Conservation (phyloP, 106 monocot genomes). For the Iris macrosiphon region DNA sequence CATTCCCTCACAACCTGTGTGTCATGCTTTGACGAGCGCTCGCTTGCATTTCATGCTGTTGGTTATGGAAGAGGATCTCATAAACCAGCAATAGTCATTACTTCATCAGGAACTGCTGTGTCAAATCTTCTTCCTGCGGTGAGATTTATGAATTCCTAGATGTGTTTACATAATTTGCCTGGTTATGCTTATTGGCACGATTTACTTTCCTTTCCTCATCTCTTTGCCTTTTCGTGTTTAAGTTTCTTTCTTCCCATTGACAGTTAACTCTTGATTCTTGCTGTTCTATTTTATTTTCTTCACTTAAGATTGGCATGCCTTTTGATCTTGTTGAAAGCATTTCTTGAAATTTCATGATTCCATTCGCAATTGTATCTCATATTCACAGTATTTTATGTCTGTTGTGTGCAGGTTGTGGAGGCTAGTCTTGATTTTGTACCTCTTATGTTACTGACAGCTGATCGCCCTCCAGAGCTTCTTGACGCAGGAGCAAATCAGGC, state of each 20-base stretch:
- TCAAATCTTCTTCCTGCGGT: constrained; percentile 94
- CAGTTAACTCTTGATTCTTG: no score
- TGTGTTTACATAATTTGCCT: neutral
- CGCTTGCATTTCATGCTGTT: constrained; percentile 91
- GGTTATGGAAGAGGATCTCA: constrained; percentile 72
- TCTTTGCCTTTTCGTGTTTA: no score
- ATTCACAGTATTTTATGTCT: constrained; percentile 2
- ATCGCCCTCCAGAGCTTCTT: constrained; percentile 82
- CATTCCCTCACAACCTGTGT: constrained; percentile 77
- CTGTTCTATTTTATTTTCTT: no score
- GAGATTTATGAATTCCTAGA: constrained; percentile 15
- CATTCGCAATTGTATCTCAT: neutral
- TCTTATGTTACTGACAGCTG: constrained; percentile 78
- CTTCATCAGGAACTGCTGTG: constrained; percentile 89
- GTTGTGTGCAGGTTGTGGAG: constrained; percentile 74
- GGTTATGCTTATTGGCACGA: neutral
- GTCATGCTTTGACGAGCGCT: constrained; percentile 92
- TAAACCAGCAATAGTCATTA: constrained; percentile 84
- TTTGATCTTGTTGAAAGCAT: no score
- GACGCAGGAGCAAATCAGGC: constrained; percentile 82
- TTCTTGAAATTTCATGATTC: neutral
- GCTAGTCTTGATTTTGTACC: constrained; percentile 82
- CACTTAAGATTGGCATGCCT: no score
- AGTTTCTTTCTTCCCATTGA: no score
- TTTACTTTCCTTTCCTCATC: neutral